Conservation (phyloP, 129 eudicot genomes). For the Pseudognaphalium luteoalbum region DNA sequence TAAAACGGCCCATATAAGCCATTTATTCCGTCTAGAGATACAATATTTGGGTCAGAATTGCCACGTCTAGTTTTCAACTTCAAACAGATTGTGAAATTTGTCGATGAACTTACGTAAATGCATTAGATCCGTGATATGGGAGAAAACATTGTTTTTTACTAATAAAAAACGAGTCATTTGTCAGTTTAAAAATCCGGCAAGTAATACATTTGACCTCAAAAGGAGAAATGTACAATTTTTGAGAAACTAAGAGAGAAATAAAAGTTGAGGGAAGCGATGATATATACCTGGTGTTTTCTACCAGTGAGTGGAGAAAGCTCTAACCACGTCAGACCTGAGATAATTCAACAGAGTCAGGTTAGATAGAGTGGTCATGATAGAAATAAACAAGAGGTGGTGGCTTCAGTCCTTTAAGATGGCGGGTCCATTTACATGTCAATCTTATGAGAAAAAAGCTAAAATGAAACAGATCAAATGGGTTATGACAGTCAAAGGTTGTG, state of each 20-base stretch:
- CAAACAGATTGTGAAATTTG: conserved; percentile 5
- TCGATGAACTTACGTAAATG: background rate
- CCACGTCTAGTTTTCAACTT: background rate
- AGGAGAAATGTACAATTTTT: background rate
- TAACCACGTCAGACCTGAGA: conserved; percentile 90
- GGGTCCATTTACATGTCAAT: too few species aligned
- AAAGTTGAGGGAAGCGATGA: background rate
- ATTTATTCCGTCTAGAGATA: background rate
- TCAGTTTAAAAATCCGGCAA: background rate
- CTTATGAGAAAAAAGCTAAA: too few species aligned
- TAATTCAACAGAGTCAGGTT: conserved; percentile 8
- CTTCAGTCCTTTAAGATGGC: too few species aligned
- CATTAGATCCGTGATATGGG: background rate
- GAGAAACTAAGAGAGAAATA: background rate
- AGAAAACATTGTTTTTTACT: background rate
- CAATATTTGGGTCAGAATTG: background rate
- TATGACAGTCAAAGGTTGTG: background rate
- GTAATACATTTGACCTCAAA: background rate
- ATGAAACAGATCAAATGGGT: too few species aligned
- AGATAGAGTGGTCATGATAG: background rate
- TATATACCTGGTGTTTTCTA: conserved; percentile 88
- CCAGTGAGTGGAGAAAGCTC: conserved; percentile 95
- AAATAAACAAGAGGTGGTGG: too few species aligned
- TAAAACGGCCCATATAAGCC: background rate
- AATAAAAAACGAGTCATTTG: background rate